phyloP scores from a whole-genome alignment of 1,284 basidiomycete species.

The Cryptococcus sp. region DNA sequence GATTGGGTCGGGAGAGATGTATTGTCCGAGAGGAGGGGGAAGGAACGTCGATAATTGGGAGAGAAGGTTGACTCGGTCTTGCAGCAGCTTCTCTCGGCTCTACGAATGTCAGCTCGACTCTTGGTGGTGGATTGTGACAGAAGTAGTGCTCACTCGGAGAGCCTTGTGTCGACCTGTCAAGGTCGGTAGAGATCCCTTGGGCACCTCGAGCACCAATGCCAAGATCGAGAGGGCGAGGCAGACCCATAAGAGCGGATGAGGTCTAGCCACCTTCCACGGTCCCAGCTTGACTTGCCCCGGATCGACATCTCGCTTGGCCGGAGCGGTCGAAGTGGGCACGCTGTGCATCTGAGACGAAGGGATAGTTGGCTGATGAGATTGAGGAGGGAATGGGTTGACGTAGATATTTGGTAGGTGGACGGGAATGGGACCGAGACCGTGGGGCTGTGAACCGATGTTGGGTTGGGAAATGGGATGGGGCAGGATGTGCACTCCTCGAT shows the following conservation, averaged over 20 bases:
- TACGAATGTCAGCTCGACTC: constrained; percentile 2
- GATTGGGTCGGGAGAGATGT: constrained; percentile 16
- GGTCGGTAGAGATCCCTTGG: constrained; percentile 39
- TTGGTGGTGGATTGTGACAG: neutral
- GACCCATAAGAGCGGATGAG: constrained; percentile 42
- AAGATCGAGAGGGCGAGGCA: constrained; percentile 28
- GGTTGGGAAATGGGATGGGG: neutral
- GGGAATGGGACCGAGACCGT: constrained; percentile 17
- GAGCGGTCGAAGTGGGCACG: neutral
- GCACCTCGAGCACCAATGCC: constrained; percentile 37
- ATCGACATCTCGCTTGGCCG: neutral
- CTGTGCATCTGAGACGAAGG: neutral
- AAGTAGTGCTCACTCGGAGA: constrained; percentile 22
- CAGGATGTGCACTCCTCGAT: neutral
- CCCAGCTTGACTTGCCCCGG: neutral
- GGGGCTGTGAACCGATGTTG: neutral
- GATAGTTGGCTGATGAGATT: neutral
- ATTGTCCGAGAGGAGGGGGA: constrained; percentile 33
- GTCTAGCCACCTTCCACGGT: constrained; percentile 5
- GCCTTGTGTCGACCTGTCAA: constrained; percentile 39
- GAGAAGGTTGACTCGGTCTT: constrained; percentile 31
- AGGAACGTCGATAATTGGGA: constrained; percentile 36
- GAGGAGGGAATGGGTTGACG: constrained; percentile 20
- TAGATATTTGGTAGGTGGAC: constrained; percentile 31
- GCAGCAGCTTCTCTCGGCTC: constrained; percentile 33